These are phyloP conservation scores for Neonectria neomacrospora DNA, from an alignment of 2,329 filamentous ascomycete genomes.

Conservation along the genomic window DNA sequence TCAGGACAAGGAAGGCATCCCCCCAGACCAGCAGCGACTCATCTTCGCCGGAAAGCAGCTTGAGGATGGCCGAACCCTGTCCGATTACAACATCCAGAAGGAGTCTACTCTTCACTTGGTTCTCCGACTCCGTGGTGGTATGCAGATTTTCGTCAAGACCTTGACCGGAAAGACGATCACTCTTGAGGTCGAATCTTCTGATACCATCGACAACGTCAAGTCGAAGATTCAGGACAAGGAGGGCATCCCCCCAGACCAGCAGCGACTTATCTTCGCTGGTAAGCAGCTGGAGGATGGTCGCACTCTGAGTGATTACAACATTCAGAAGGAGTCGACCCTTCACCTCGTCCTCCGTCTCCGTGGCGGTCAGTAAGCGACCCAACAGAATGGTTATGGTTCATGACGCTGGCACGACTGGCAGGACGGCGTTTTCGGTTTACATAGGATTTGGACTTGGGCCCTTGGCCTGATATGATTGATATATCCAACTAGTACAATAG, in stretches of 20 bases:
- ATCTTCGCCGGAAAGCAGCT: conserved; percentile 96
- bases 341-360: conserved; percentile 91
- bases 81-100: conserved; percentile 98
- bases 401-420: conserved; percentile 78
- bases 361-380: conserved; percentile 67
- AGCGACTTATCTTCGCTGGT: conserved; percentile 94
- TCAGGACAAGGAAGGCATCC: conserved; percentile 92
- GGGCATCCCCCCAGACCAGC: conserved; percentile 94
- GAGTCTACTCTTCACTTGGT: conserved; percentile 85
- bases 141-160: conserved; percentile 82
- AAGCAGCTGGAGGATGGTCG: conserved; percentile 97
- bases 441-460: conserved; percentile 35
- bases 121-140: conserved; percentile 83
- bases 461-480: conserved; percentile 32
- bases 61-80: conserved; percentile 89
- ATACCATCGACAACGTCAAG: conserved; percentile 98
- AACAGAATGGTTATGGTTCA: conserved; percentile 56
- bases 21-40: conserved; percentile 91
- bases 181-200: conserved; percentile 86
- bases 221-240: conserved; percentile 99
- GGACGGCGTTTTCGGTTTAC: conserved; percentile 42
- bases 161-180: conserved; percentile 96
- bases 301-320: conserved; percentile 93
- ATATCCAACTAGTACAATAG: conserved; percentile 38
- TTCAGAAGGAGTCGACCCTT: conserved; percentile 91